phyloP scores from a whole-genome alignment of 495 filamentous ascomycete genomes.

The Penicillium coprophilum region DNA sequence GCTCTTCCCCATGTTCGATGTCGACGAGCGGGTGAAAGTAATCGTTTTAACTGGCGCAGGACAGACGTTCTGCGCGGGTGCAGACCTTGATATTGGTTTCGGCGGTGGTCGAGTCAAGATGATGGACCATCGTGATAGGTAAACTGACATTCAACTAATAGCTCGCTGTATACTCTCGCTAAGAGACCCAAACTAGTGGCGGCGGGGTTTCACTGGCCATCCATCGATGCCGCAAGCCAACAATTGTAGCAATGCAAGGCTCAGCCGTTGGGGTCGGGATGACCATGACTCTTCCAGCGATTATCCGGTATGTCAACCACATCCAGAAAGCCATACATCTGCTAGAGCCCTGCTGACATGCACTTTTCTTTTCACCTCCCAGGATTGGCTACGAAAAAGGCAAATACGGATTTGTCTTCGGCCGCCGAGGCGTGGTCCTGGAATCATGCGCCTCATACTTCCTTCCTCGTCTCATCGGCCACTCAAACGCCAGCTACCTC shows the following conservation, averaged over 20 bases:
- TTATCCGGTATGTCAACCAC: slow-evolving; percentile 41
- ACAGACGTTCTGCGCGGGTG: slow-evolving; percentile 64
- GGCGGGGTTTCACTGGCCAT: slow-evolving; percentile 56
- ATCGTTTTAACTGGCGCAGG: slow-evolving; percentile 60
- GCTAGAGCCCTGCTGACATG: neutral
- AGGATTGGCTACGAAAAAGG: slow-evolving; percentile 54
- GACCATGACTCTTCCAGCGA: slow-evolving; percentile 64
- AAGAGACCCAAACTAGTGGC: slow-evolving; percentile 21
- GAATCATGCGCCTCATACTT: slow-evolving; percentile 66
- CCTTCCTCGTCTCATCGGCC: slow-evolving; percentile 60
- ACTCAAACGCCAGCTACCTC: slow-evolving; percentile 55
- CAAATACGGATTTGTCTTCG: slow-evolving; percentile 65
- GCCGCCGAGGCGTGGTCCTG: slow-evolving; percentile 58
- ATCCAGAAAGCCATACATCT: neutral
- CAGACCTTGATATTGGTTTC: slow-evolving; percentile 60
- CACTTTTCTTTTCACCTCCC: neutral
- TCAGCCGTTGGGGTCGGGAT: slow-evolving; percentile 66
- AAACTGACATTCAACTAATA: slow-evolving; percentile 1
- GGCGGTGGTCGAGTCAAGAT: slow-evolving; percentile 27
- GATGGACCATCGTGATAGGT: slow-evolving; percentile 50
- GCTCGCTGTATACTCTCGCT: neutral
- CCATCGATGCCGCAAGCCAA: slow-evolving; percentile 61
- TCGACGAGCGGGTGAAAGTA: slow-evolving; percentile 56
- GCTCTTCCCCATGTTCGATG: slow-evolving; percentile 54
- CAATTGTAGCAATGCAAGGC: slow-evolving; percentile 64